phyloP scores from a whole-genome alignment of 768 basidiomycete genomes.

The Kwoniella shandongensis region DNA sequence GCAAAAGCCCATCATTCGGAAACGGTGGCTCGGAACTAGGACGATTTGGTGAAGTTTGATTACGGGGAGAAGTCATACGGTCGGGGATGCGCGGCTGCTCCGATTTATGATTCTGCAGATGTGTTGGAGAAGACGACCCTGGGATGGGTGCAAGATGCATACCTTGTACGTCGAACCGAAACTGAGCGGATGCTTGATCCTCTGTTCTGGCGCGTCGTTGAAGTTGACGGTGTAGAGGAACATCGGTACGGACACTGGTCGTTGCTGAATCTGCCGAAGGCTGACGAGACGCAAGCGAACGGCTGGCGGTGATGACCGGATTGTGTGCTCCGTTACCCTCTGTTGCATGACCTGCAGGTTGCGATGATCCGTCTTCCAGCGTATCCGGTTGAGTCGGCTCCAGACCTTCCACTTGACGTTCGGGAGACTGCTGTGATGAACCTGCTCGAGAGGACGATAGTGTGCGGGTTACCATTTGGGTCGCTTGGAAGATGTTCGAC shows the following conservation, averaged over 20 bases:
- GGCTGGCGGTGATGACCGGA: not conserved
- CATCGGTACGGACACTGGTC: constrained; percentile 1
- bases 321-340: too few species aligned
- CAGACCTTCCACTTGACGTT: not conserved
- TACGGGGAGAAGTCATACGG: too few species aligned
- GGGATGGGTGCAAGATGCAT: not conserved
- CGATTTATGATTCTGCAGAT: too few species aligned
- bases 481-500: constrained; percentile 11
- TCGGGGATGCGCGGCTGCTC: too few species aligned
- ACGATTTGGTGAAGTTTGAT: too few species aligned
- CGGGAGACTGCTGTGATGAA: too few species aligned
- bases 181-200: not conserved
- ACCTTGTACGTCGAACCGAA: too few species aligned
- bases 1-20: too few species aligned
- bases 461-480: constrained; percentile 4
- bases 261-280: constrained; percentile 5
- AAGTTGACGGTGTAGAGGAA: constrained; percentile 14
- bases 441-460: not conserved
- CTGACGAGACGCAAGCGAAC: not conserved
- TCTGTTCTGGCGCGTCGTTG: constrained; percentile 1
- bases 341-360: too few species aligned
- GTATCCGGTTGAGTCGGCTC: constrained; percentile 16
- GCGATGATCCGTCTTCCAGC: not conserved
- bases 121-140: not conserved
- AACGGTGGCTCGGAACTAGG: too few species aligned